Percentiles rank a stretch among this genome's conserved stretches.
These are phyloP conservation scores for Xylaria telfairii DNA, from an alignment of 495 filamentous ascomycete species.

Conservation along the genomic window DNA sequence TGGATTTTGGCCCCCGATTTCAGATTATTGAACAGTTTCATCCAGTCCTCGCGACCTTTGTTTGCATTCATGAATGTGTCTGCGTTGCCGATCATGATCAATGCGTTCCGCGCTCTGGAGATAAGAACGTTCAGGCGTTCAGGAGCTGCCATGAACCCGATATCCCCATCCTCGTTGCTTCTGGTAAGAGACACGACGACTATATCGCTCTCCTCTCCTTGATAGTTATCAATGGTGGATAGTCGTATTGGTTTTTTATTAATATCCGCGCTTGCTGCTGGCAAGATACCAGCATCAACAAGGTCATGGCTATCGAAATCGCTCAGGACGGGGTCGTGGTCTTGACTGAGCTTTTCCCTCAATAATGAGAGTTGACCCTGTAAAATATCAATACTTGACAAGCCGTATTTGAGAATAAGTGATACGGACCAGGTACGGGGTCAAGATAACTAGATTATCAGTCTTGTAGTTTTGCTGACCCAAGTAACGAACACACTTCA, in stretches of 20 bases:
- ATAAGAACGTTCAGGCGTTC: slow-evolving; percentile 76
- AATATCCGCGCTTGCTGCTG: slow-evolving; percentile 57
- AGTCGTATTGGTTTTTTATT: slow-evolving; percentile 61
- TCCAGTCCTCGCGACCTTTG: slow-evolving; percentile 67
- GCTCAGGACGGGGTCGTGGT: slow-evolving; percentile 65
- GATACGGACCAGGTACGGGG: slow-evolving; percentile 64
- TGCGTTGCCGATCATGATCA: slow-evolving; percentile 77
- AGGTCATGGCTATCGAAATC: slow-evolving; percentile 75
- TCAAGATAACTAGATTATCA: slow-evolving; percentile 70
- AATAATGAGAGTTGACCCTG: slow-evolving; percentile 69
- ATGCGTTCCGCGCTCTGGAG: slow-evolving; percentile 68
- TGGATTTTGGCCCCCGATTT: slow-evolving; percentile 62
- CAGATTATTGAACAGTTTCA: slow-evolving; percentile 63
- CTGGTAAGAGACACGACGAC: slow-evolving; percentile 72
- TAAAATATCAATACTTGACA: slow-evolving; percentile 32
- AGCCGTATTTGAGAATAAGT: no score
- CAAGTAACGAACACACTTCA: slow-evolving; percentile 73
- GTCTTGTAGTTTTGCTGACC: slow-evolving; percentile 78
- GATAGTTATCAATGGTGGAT: slow-evolving; percentile 81
- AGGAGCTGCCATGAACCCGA: slow-evolving; percentile 75
- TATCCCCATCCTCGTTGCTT: slow-evolving; percentile 67
- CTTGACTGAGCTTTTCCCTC: slow-evolving; percentile 55
- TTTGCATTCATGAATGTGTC: slow-evolving; percentile 68
- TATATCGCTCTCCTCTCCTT: slow-evolving; percentile 81
- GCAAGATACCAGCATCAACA: slow-evolving; percentile 67